Evolutionary conservation across 371 early-diverging fungal genomes (phyloP), one percentile per base, ranked within the genome.

Genomic region (Syncephalastrum monosporum): DNA sequence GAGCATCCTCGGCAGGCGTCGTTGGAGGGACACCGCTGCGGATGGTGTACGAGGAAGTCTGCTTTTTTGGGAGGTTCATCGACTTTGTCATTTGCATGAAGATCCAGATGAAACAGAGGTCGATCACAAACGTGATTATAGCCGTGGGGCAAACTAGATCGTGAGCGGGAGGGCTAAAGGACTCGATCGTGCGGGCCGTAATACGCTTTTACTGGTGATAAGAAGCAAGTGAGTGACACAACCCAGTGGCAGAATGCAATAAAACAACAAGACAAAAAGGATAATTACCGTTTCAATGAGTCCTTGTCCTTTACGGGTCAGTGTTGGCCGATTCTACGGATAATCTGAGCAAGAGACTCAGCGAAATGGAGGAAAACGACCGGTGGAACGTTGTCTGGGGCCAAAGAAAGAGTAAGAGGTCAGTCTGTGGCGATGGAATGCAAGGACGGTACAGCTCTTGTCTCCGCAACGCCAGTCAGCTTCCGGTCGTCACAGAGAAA

Each of bases 81-180:
- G 58, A 53, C 57, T 63, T 63, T 44, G 63, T 63, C 63, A 64
- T 64, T 64, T 59, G 64, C 64, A 64, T 64, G 51, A 61, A 61
- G 51, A 61, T 50, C 61, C 61, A 61, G 61, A 61, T 61, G 61
- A 61, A 61, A 49, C 55, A 61, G 45, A 61, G 61, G 56, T 61
- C 61, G 56, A 61, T 56, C 56, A 61, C 53, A 44, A 61, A 46
- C 45, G 55, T 61, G 61, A 61, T 61, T 49, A 54, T 44, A 45
- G 56, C 48, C 47, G 56, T 48, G 48, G 56, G 47, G 45, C 33
- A 56, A 48, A 48, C 56, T 47, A 56, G 56, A 56, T 56, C 55
- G 47, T 59, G 46, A 38, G 33, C 43, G 33, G 42, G n/a, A 47
- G 27, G 53, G 60, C 43, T 45, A 52, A 60, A 49, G 50, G 43